These are phyloP conservation scores for Bryoerythrophyllum caledonicum DNA, from an alignment of 225 moss, liverwort and hornwort genomes.

Conservation along the genomic window DNA sequence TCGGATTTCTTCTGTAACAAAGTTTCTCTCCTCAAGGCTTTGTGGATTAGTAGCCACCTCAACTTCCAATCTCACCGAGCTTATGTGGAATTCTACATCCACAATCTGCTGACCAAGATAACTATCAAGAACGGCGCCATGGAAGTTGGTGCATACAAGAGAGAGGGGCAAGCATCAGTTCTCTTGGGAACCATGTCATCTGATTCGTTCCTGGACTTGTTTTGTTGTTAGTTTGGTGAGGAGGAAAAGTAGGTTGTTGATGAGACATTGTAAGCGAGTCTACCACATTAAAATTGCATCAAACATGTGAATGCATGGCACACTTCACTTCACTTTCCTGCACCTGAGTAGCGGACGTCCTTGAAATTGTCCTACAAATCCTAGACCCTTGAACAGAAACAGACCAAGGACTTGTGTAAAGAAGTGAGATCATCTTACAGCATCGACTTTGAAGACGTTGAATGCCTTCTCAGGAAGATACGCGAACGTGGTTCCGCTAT, in stretches of 20 bases:
- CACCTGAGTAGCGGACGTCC: constrained; percentile 66
- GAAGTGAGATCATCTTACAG: constrained; percentile 30
- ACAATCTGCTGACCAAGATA: constrained; percentile 1
- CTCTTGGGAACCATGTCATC: constrained; percentile 10
- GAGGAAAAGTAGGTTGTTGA: constrained; percentile 1
- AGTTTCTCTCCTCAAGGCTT: neutral
- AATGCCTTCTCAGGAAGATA: constrained; percentile 67
- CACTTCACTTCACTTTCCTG: constrained; percentile 51
- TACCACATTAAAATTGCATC: neutral
- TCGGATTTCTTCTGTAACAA: constrained; percentile 37
- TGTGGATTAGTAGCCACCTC: neutral
- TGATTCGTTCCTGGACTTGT: neutral
- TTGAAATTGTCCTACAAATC: constrained; percentile 23
- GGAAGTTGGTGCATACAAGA: neutral
- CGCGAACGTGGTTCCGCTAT: constrained; percentile 75
- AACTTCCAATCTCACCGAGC: neutral
- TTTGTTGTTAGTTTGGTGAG: constrained; percentile 10
- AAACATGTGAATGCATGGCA: neutral
- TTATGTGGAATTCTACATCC: neutral
- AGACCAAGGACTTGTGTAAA: too few species aligned
- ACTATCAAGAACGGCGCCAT: neutral
- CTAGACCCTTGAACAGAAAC: too few species aligned
- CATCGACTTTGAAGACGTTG: constrained; percentile 44
- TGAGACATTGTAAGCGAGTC: constrained; percentile 12
- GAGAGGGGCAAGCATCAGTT: constrained; percentile 14